These are phyloP conservation scores for Verticillium dahliae DNA, from an alignment of 2,329 filamentous ascomycete genomes.

Conservation along the genomic window DNA sequence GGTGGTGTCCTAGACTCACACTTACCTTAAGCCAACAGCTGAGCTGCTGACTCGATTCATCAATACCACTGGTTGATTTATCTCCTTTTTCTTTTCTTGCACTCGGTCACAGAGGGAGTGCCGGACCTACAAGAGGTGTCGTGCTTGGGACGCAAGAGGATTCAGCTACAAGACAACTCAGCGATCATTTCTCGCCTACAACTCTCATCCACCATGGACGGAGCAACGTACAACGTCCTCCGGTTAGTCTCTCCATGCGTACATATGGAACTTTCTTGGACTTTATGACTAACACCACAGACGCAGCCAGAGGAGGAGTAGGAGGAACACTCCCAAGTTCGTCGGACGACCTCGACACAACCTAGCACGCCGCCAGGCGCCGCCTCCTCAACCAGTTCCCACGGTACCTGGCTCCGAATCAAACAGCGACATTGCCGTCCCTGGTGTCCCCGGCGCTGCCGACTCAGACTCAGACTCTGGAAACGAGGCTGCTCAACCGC, in stretches of 20 bases:
- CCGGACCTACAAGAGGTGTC: neutral
- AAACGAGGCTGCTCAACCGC: neutral
- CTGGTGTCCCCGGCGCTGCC: neutral
- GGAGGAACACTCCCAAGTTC: neutral
- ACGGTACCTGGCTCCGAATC: neutral
- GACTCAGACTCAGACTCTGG: neutral
- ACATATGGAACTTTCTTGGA: neutral
- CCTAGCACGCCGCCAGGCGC: neutral
- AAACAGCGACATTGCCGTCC: neutral
- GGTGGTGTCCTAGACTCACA: neutral
- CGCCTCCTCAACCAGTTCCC: neutral
- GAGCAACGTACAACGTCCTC: neutral
- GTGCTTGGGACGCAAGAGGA: neutral
- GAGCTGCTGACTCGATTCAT: neutral
- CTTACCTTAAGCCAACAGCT: neutral
- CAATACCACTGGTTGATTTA: neutral
- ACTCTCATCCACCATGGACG: neutral
- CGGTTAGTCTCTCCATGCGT: neutral
- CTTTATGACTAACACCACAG: neutral
- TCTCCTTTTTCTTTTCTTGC: neutral
- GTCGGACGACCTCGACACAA: neutral
- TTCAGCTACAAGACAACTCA: neutral
- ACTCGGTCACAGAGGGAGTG: neutral
- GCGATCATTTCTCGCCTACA: neutral
- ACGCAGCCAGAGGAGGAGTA: neutral